Base-by-base conservation (phyloP, 805 yeast species). In the Schwanniomyces polymorphus region DNA sequence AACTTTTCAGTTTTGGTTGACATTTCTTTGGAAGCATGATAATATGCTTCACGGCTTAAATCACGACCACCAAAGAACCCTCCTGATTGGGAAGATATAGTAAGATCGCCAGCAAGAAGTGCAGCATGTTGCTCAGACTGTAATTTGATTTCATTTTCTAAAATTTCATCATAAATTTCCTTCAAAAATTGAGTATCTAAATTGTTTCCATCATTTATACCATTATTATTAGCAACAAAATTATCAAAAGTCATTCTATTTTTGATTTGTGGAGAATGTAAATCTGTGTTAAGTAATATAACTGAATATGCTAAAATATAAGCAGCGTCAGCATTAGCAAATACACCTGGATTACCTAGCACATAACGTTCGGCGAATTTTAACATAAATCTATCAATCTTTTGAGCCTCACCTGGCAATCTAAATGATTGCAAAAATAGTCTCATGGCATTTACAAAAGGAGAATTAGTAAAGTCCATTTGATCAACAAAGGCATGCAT, bases 341-440 rank as follows among this genome's bases (percentile, higher is more conserved):
- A 92, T 0, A 85, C 77, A n/a, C 75, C 75, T 8, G 97, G 97
- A 61, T 94, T 94, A 51, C 92, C 97, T 53, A 87, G 84, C 18
- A 85, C 84, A 61, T 85, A 94, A 55, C 96, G 78, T 66, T 90
- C 96, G 5, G 99, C 99, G 73, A 95, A 95, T 61, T 94, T 92
- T 63, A 94, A 80, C 97, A 95, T 89, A 62, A 85, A 90, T 57
- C 99, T 79, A 74, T 94, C 99, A 62, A 94, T 92, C 61, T 94
- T 92, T 70, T 94, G 99, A 5, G 97, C 91, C 69, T 94, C 99
- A 43, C 99, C 99, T 2, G 99, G 99, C 49, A 94, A 77, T 64
- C 99, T 78, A 70, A 94, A 95, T 41, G 82, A 78, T 61, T 95
- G 99, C 49, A 94, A 75, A 59, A 90, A 90, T 12, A 70, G 74